A percentile compares a stretch with the other conserved stretches of the same genome.
Evolutionary conservation across 2,329 filamentous ascomycete genomes (phyloP).

Genomic region (Penicillium occitanis): DNA sequence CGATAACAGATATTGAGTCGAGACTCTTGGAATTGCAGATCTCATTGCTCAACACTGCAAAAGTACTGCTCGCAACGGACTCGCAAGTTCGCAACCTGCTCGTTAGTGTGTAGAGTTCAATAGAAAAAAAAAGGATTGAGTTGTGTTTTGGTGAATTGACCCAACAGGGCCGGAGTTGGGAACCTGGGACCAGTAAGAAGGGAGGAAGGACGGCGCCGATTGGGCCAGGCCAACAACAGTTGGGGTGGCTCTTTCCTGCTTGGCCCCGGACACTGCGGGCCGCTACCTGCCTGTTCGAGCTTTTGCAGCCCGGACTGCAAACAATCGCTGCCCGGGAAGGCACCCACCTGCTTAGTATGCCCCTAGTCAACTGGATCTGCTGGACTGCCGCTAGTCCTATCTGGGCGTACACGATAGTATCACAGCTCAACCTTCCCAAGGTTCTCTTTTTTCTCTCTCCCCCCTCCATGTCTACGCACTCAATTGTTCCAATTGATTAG

Average conservation of each 20-base stretch:
- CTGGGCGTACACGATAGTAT: not conserved
- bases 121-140: constrained; percentile 6
- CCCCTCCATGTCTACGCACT: not conserved
- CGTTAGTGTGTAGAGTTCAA: not conserved
- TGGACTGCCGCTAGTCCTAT: not conserved
- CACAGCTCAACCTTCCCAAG: constrained; percentile 7
- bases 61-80: not conserved
- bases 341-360: not conserved
- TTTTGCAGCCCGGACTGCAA: not conserved
- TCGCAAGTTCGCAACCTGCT: constrained; percentile 3
- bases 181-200: not conserved
- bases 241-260: constrained; percentile 5
- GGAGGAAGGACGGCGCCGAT: not conserved
- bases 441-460: not conserved
- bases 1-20: not conserved
- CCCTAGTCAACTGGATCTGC: constrained; percentile 1
- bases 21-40: not conserved
- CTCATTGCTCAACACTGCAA: not conserved
- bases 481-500: not conserved
- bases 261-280: constrained; percentile 8
- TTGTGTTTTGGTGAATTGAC: constrained; percentile 6
- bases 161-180: constrained; percentile 11
- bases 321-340: not conserved
- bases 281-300: constrained; percentile 2
- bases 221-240: not conserved